Evolutionary conservation across 2,329 filamentous ascomycete genomes (phyloP).

Genomic region (Venturiaceae sp.): DNA sequence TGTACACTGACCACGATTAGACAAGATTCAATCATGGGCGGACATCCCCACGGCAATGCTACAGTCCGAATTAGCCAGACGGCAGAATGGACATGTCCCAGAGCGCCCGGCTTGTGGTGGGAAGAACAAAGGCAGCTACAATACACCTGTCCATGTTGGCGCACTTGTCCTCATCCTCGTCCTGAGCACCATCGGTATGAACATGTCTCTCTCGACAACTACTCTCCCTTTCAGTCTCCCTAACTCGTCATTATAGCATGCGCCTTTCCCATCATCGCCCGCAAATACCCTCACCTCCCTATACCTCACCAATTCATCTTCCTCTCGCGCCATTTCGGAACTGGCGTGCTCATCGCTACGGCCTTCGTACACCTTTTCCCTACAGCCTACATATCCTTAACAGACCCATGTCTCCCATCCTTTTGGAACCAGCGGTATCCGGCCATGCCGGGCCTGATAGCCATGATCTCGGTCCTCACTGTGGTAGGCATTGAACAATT

Average conservation of each 20-base stretch:
- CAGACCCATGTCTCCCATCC: slow-evolving; percentile 58
- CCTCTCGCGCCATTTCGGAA: slow-evolving; percentile 49
- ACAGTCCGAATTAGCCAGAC: slow-evolving; percentile 37
- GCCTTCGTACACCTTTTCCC: slow-evolving; percentile 52
- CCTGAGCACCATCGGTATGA: slow-evolving; percentile 42
- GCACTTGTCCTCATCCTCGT: slow-evolving; percentile 48
- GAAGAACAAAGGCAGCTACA: slow-evolving; percentile 37
- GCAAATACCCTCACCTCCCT: slow-evolving; percentile 48
- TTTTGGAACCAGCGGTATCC: slow-evolving; percentile 74
- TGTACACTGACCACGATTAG: not conserved
- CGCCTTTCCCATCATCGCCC: slow-evolving; percentile 49
- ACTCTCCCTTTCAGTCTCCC: not conserved
- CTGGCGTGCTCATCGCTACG: slow-evolving; percentile 46
- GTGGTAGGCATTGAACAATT: slow-evolving; percentile 12
- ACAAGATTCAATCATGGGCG: slow-evolving; percentile 17
- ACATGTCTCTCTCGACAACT: not conserved
- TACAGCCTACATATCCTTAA: slow-evolving; percentile 51
- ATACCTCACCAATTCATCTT: slow-evolving; percentile 51
- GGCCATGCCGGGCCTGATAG: slow-evolving; percentile 70
- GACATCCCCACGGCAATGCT: slow-evolving; percentile 34
- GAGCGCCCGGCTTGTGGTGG: slow-evolving; percentile 42
- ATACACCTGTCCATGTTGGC: slow-evolving; percentile 45
- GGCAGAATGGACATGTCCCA: slow-evolving; percentile 33
- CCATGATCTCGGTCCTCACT: slow-evolving; percentile 66
- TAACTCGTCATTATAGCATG: slow-evolving; percentile 2